Evolutionary conservation across 345 rosid species (phyloP).

Genomic region (Iberis pinnata): DNA sequence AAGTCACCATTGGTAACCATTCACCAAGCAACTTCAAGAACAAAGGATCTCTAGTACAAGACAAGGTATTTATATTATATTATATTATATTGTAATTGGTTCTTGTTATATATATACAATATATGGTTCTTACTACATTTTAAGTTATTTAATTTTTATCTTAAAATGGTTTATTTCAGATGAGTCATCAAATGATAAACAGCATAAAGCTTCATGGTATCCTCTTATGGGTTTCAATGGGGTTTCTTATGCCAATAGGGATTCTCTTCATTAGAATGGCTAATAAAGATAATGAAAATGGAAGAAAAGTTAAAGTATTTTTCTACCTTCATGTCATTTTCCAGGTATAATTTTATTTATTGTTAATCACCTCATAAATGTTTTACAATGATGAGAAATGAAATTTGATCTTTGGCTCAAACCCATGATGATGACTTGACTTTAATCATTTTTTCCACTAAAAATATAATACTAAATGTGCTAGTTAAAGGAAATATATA

Average conservation of each 20-base stretch:
- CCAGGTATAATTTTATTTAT: constrained; percentile 46
- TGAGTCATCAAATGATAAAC: constrained; percentile 42
- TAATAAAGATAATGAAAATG: constrained; percentile 41
- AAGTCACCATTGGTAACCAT: constrained; percentile 26
- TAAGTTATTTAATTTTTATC: background rate
- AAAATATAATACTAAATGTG: constrained; percentile 1
- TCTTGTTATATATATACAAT: no score
- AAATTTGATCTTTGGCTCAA: constrained; percentile 8
- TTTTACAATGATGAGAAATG: background rate
- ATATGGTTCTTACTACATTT: background rate
- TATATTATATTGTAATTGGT: no score
- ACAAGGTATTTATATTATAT: background rate
- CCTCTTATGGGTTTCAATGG: constrained; percentile 83
- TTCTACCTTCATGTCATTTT: constrained; percentile 59
- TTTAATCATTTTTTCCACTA: constrained; percentile 22
- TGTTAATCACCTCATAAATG: constrained; percentile 1
- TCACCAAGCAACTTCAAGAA: constrained; percentile 18
- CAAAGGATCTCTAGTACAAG: constrained; percentile 16
- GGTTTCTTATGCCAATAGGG: constrained; percentile 75
- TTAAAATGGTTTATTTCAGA: constrained; percentile 27
- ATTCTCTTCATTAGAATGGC: constrained; percentile 66
- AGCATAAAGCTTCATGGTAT: constrained; percentile 67
- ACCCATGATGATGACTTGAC: constrained; percentile 27
- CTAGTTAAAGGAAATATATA: background rate
- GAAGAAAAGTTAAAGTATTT: constrained; percentile 44